phyloP scores from a whole-genome alignment of 2,329 filamentous ascomycete species.

The Neofusicoccum sp. region DNA sequence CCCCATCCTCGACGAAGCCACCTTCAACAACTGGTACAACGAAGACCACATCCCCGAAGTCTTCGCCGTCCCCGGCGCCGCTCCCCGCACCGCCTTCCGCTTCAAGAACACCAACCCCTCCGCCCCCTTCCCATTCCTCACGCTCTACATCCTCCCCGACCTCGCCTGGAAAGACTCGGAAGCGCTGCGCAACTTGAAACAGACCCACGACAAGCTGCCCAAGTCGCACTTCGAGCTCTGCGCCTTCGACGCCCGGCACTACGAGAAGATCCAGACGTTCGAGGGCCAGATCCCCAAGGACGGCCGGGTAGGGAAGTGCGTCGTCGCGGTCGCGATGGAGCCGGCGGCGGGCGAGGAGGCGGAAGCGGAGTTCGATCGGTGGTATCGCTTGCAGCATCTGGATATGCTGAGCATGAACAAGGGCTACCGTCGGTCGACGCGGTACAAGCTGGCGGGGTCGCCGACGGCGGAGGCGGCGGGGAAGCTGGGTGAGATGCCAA shows the following conservation, averaged over 20 bases:
- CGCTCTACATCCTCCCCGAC: not conserved
- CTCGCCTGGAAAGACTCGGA: not conserved
- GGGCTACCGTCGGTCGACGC: constrained; percentile 21
- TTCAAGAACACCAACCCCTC: constrained; percentile 15
- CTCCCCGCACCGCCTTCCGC: constrained; percentile 12
- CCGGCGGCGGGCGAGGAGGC: not conserved
- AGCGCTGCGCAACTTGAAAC: not conserved
- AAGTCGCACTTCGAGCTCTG: not conserved
- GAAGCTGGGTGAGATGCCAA: constrained; percentile 18
- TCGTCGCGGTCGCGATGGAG: constrained; percentile 6
- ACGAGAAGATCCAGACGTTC: constrained; percentile 15
- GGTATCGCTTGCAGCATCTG: constrained; percentile 25
- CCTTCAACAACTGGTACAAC: constrained; percentile 21
- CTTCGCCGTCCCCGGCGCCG: constrained; percentile 14
- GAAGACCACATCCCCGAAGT: constrained; percentile 12
- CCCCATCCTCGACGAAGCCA: constrained; percentile 15
- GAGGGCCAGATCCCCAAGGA: constrained; percentile 5
- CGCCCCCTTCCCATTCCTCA: not conserved
- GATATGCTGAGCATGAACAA: constrained; percentile 22
- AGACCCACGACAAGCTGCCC: not conserved
- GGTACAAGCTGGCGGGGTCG: constrained; percentile 8
- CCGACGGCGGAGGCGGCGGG: not conserved
- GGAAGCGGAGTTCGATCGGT: constrained; percentile 24
- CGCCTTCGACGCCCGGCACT: not conserved
- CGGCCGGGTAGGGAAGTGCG: not conserved